Evolutionary conservation across 805 yeast genomes (phyloP), one percentile per base, ranked within the genome.

Genomic region (Cyberlindnera nakhonratchasimensis): DNA sequence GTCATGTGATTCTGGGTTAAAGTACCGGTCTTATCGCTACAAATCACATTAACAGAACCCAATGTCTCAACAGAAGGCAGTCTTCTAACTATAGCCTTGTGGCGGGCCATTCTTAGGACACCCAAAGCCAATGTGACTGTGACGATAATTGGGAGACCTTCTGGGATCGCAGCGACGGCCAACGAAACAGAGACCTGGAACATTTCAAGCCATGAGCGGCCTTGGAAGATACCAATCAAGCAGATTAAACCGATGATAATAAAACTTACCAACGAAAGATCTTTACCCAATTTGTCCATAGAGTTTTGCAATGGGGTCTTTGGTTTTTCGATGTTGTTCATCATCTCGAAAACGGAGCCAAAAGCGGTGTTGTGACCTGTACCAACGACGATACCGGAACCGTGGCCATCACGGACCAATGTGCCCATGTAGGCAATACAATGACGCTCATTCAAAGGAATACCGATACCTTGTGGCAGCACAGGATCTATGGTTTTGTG

Each of bases 161-260:
- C 99, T 5, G 99, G 99, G 54, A 93, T 93, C 4, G 99, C 99
- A 38, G 99, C 99, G 16, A 93, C 99, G 3, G 99, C 99, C 48
- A 93, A 72, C 2, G 97, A 89, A 9, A 93, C 99, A 1, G 96
- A 87, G 45, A 93, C 89, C 63, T 91, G 96, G 67, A 93, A 91
- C 97, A 95, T 93, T 50, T 93, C 98, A 44, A 93, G 74, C 96
- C 97, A 90, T 9, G 86, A 75, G 48, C 95, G 83, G 37, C 99
- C 98, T 67, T 93, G 96, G 36, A 87, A 45, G 17, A 93, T 73
- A 45, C 99, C 99, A 52, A 93, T 74, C 18, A 93, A 58, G 55
- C 96, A 91, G 58, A 93, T 93, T n/a, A 85, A 62, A 36, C 96
- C 96, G 64, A 93, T 93, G 24, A 91, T 83, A 20, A 72, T 79